phyloP scores from a whole-genome alignment of 1,284 basidiomycete genomes.

The Pholiota adiposa region DNA sequence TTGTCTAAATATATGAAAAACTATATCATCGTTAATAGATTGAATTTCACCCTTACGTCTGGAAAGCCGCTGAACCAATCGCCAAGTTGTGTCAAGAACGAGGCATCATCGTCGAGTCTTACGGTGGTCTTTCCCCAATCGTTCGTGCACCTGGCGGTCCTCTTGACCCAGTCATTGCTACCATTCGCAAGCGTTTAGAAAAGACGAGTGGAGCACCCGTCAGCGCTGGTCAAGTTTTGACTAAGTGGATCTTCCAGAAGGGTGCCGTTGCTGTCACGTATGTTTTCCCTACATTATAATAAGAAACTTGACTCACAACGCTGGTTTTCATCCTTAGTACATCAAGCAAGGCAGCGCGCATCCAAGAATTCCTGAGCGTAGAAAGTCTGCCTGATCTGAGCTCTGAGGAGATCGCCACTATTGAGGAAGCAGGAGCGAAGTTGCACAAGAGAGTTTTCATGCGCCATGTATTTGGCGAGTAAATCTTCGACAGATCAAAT shows the following conservation, averaged over 20 bases:
- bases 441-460: constrained; percentile 61
- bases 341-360: constrained; percentile 67
- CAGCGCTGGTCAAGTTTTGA: constrained; percentile 56
- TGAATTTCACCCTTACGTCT: constrained; percentile 76
- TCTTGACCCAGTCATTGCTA: constrained; percentile 42
- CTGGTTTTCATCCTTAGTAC: constrained; percentile 48
- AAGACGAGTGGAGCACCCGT: constrained; percentile 49
- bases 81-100: constrained; percentile 59
- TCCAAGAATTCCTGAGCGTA: constrained; percentile 69
- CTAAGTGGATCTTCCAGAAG: constrained; percentile 65
- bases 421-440: constrained; percentile 66
- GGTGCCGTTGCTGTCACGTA: constrained; percentile 73
- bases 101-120: constrained; percentile 71
- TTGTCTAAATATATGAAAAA: not conserved
- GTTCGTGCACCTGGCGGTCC: constrained; percentile 51
- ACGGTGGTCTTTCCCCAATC: constrained; percentile 67
- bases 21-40: constrained; percentile 8
- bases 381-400: constrained; percentile 61
- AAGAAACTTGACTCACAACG: not conserved
- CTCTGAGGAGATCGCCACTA: constrained; percentile 60
- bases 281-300: constrained; percentile 28
- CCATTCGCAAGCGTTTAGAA: constrained; percentile 53
- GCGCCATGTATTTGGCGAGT: constrained; percentile 36
- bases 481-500: too few species aligned
- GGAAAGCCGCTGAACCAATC: constrained; percentile 58